phyloP scores from a whole-genome alignment of 306 rosid species.

The Fragaria ananassa region DNA sequence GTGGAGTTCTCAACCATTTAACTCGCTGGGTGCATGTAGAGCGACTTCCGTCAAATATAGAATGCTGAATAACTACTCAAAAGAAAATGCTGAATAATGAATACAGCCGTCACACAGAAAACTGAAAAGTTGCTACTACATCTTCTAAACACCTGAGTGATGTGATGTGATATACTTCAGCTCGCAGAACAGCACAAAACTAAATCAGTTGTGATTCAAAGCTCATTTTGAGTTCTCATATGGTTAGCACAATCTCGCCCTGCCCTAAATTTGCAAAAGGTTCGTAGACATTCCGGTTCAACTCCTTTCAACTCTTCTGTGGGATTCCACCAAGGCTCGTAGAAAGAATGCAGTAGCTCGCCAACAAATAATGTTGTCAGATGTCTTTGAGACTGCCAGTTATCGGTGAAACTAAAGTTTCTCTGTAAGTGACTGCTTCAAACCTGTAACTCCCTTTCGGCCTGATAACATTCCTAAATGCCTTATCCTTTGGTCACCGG shows the following conservation, averaged over 20 bases:
- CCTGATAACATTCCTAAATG: background rate
- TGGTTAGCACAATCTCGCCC: background rate
- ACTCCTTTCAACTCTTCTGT: background rate
- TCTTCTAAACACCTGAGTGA: background rate
- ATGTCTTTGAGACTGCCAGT: background rate
- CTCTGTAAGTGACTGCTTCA: background rate
- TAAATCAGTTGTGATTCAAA: background rate
- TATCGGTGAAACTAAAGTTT: conserved; percentile 3
- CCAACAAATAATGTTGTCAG: conserved; percentile 7
- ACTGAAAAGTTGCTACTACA: too few relatives aligned
- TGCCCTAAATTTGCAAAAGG: background rate
- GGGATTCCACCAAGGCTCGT: background rate
- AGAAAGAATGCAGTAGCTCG: background rate
- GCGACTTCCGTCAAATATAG: too few relatives aligned
- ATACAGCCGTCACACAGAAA: too few relatives aligned
- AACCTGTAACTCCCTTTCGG: background rate
- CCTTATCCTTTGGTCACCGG: background rate
- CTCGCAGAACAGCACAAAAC: background rate
- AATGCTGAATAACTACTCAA: too few relatives aligned
- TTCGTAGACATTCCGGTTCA: background rate
- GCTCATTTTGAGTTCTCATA: background rate
- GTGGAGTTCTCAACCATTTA: too few relatives aligned
- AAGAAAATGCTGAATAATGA: too few relatives aligned
- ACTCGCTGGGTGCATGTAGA: too few relatives aligned
- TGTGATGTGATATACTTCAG: background rate